Percentiles rank a stretch among this genome's conserved stretches.
phyloP scores from a whole-genome alignment of 805 yeast species.

The Sungouiozyma intestinalis region DNA sequence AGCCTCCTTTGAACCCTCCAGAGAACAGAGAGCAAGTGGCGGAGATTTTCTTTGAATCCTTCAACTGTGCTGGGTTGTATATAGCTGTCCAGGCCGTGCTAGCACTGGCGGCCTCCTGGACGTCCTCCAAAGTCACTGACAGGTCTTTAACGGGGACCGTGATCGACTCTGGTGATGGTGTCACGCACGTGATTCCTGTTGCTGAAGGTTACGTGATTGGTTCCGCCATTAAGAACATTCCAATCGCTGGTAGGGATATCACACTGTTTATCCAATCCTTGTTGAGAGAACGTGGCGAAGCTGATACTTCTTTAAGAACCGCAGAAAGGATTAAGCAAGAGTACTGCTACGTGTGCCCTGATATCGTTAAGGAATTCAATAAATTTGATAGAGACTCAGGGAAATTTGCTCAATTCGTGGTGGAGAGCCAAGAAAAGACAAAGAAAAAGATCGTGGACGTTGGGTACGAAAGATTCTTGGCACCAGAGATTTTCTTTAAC shows the following conservation, averaged over 20 bases:
- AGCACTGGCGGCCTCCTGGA: constrained; percentile 98
- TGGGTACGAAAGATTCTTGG: constrained; percentile 94
- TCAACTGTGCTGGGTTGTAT: constrained; percentile 96
- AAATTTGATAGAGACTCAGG: constrained; percentile 91
- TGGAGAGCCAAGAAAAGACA: constrained; percentile 64
- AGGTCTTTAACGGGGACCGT: constrained; percentile 97
- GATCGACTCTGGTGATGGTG: constrained; percentile 98
- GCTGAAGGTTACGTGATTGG: constrained; percentile 99
- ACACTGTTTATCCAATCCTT: constrained; percentile 87
- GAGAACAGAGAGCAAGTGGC: constrained; percentile 98
- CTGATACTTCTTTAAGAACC: constrained; percentile 84
- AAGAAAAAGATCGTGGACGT: constrained; percentile 69
- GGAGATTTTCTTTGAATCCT: constrained; percentile 96
- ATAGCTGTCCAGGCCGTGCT: constrained; percentile 98
- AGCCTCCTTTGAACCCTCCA: constrained; percentile 99
- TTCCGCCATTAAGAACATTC: constrained; percentile 91
- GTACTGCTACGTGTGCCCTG: constrained; percentile 95
- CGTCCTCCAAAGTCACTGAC: constrained; percentile 88
- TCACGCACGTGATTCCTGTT: constrained; percentile 96
- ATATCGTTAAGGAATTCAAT: constrained; percentile 90
- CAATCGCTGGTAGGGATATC: constrained; percentile 97
- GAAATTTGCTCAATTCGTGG: constrained; percentile 85
- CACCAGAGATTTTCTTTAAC: constrained; percentile 97
- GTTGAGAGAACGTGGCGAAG: constrained; percentile 93
- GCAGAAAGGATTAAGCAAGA: constrained; percentile 97